Percentiles rank a stretch among this genome's conserved stretches.
phyloP scores from a whole-genome alignment of 2,329 filamentous ascomycete species.

The Mariannaea sp. region DNA sequence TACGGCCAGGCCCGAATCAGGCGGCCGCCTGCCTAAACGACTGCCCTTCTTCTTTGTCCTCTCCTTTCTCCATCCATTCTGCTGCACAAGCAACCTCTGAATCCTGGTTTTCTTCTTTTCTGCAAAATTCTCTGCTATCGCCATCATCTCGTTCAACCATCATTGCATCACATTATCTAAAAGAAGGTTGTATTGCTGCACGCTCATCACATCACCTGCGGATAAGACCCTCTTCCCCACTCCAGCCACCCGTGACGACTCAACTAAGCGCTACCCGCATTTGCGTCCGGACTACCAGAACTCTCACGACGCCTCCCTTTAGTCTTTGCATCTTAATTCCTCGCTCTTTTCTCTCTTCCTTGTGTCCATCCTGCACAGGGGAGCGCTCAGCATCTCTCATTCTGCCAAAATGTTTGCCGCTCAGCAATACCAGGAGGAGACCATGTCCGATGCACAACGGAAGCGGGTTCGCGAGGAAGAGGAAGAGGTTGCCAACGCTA shows the following conservation, averaged over 20 bases:
- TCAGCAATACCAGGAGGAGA: conserved; percentile 42
- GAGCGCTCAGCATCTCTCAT: conserved; percentile 4
- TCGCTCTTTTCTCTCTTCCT: conserved; percentile 8
- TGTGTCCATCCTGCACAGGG: conserved; percentile 3
- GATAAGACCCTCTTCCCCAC: conserved; percentile 18
- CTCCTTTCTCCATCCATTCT: not conserved
- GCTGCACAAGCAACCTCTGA: not conserved
- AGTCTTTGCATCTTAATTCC: conserved; percentile 16
- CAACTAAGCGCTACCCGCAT: conserved; percentile 37
- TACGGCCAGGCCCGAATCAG: conserved; percentile 2
- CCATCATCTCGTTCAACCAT: conserved; percentile 1
- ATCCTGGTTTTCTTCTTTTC: not conserved
- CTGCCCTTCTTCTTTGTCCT: not conserved
- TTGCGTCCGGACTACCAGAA: conserved; percentile 31
- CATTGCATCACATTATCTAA: conserved; percentile 1
- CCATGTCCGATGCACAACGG: conserved; percentile 43
- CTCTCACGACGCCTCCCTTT: conserved; percentile 21
- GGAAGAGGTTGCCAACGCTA: conserved; percentile 44
- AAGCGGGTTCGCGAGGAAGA: conserved; percentile 56
- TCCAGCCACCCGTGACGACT: conserved; percentile 18
- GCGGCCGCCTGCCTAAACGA: conserved; percentile 11
- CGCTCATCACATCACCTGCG: conserved; percentile 8
- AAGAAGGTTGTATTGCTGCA: not conserved
- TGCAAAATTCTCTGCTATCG: not conserved
- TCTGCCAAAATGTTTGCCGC: conserved; percentile 45